Evolutionary conservation across 176 grass and related monocot genomes (phyloP).

Genomic region (Panicum miliaceum): DNA sequence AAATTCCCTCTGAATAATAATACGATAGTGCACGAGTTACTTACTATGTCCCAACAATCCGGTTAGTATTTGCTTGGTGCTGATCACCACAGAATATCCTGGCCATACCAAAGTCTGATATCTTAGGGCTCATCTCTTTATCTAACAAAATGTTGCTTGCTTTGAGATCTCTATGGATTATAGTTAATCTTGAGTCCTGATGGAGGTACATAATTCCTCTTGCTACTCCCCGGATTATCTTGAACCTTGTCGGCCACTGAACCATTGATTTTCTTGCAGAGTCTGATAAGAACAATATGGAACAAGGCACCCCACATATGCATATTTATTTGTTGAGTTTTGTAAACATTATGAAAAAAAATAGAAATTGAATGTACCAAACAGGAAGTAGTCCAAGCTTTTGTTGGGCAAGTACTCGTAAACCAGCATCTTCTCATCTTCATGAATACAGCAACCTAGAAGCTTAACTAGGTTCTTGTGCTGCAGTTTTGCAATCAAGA

Average conservation of each 20-base stretch:
- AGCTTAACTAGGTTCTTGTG: constrained; percentile 33
- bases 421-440: background rate
- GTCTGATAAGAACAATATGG: constrained; percentile 4
- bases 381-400: constrained; percentile 15
- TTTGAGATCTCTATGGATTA: constrained; percentile 7
- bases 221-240: constrained; percentile 47
- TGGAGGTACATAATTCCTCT: constrained; percentile 59
- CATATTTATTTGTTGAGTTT: too few relatives aligned
- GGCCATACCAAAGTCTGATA: constrained; percentile 49
- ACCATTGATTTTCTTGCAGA: constrained; percentile 1
- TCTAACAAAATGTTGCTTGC: constrained; percentile 39
- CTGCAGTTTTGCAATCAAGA: constrained; percentile 5
- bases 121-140: constrained; percentile 43
- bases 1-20: background rate
- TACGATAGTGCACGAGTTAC: background rate
- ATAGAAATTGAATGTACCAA: background rate
- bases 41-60: constrained; percentile 50
- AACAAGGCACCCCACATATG: background rate
- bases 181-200: constrained; percentile 49
- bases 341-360: too few relatives aligned
- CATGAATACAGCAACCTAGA: background rate
- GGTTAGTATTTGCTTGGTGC: constrained; percentile 34
- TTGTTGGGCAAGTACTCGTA: background rate
- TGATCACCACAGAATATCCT: constrained; percentile 39
- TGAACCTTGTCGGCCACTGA: constrained; percentile 42